Conservation (phyloP, 768 basidiomycete species). For the Kwoniella heveanensis region DNA sequence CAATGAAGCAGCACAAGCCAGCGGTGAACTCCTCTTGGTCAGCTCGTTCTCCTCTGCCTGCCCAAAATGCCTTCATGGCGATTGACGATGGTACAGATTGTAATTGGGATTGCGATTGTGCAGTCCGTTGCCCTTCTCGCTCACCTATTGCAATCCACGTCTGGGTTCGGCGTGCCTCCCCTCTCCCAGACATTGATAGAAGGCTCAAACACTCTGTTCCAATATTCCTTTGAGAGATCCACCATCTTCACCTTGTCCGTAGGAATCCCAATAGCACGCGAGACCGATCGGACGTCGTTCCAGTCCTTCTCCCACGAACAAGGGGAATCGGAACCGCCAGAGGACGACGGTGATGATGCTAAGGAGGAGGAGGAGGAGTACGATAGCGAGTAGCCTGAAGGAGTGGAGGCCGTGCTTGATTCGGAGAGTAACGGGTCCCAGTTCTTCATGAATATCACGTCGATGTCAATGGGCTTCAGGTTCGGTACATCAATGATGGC, state of each 20-base stretch:
- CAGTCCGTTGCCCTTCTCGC: no score
- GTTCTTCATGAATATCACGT: constrained; percentile 92
- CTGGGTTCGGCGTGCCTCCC: constrained; percentile 87
- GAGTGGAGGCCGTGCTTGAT: constrained; percentile 3
- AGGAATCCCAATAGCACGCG: constrained; percentile 62
- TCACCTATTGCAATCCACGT: constrained; percentile 86
- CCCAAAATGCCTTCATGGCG: no score
- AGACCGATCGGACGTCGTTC: constrained; percentile 83
- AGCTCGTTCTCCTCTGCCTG: no score
- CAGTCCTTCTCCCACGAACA: constrained; percentile 97
- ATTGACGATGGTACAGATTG: no score
- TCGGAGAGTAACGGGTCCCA: constrained; percentile 62
- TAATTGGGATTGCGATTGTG: no score
- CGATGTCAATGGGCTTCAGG: constrained; percentile 72
- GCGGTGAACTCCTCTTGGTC: no score
- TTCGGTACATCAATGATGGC: neutral
- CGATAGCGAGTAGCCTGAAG: constrained; percentile 3
- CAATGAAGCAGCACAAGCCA: no score
- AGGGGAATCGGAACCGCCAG: constrained; percentile 65
- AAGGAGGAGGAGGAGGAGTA: constrained; percentile 64
- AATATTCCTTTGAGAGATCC: constrained; percentile 87
- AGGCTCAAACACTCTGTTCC: constrained; percentile 87
- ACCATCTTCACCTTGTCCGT: constrained; percentile 52
- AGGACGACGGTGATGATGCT: no score
- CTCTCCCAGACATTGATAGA: constrained; percentile 73